Conservation (phyloP, 1,284 basidiomycete genomes). For the Heterobasidion occidentale region DNA sequence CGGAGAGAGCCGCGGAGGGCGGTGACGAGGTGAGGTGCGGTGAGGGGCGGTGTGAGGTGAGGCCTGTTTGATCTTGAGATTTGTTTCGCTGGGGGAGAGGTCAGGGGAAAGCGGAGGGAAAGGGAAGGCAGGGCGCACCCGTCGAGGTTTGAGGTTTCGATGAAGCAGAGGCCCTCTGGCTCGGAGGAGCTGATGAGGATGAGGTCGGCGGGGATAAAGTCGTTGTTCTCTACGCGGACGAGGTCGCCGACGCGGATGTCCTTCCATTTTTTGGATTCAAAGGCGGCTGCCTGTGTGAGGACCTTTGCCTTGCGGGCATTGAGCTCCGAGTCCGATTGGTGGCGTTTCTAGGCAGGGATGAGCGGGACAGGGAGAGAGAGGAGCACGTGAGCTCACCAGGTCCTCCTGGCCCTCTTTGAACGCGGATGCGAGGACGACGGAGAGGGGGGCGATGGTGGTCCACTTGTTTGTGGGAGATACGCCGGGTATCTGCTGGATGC, state of each 20-base stretch:
- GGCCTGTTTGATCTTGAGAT: slow-evolving; percentile 98
- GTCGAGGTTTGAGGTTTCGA: slow-evolving; percentile 96
- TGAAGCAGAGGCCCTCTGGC: slow-evolving; percentile 95
- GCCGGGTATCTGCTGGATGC: slow-evolving; percentile 96
- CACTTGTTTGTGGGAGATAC: slow-evolving; percentile 96
- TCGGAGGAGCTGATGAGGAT: slow-evolving; percentile 86
- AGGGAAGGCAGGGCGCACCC: slow-evolving; percentile 52
- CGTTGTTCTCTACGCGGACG: slow-evolving; percentile 84
- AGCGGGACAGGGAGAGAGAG: background rate
- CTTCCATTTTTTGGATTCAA: slow-evolving; percentile 81
- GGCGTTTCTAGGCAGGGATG: slow-evolving; percentile 67
- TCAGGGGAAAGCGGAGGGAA: slow-evolving; percentile 4
- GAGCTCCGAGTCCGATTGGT: slow-evolving; percentile 90
- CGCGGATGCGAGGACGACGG: slow-evolving; percentile 89
- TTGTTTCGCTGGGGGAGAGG: slow-evolving; percentile 71
- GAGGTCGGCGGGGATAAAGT: slow-evolving; percentile 96
- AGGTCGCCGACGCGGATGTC: slow-evolving; percentile 90
- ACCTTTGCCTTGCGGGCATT: slow-evolving; percentile 83
- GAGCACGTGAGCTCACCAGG: slow-evolving; percentile 38
- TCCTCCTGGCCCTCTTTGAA: slow-evolving; percentile 98
- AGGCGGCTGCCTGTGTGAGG: slow-evolving; percentile 57
- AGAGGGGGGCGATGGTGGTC: slow-evolving; percentile 93
- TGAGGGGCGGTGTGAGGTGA: slow-evolving; percentile 78
- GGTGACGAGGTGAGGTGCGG: slow-evolving; percentile 69
- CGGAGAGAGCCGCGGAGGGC: slow-evolving; percentile 78